These are phyloP conservation scores for Avena atlantica DNA, from an alignment of 176 grass and related monocot genomes.

Conservation along the genomic window DNA sequence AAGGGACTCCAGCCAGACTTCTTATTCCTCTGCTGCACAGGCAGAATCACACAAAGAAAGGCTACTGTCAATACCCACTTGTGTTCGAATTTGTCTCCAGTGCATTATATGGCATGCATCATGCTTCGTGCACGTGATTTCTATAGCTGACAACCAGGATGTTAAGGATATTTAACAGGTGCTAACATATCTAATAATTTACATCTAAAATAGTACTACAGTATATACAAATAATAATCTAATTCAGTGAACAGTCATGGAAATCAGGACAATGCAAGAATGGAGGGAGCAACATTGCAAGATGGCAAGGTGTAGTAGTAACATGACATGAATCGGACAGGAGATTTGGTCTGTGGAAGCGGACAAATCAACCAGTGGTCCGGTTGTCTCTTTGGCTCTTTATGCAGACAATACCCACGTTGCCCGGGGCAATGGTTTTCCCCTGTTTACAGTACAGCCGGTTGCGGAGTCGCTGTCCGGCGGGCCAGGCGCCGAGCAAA, in stretches of 20 bases:
- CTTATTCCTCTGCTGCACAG: conserved; percentile 47
- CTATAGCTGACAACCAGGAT: neutral
- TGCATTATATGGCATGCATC: conserved; percentile 14
- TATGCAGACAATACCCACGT: conserved; percentile 50
- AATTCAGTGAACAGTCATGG: neutral
- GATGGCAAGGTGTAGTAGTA: neutral
- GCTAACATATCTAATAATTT: neutral
- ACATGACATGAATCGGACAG: conserved; percentile 39
- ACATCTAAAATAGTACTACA: too few species aligned
- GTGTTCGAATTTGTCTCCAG: conserved; percentile 1
- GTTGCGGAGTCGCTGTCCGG: conserved; percentile 40
- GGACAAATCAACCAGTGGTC: conserved; percentile 13
- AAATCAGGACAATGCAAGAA: neutral
- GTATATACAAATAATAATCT: neutral
- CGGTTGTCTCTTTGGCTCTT: conserved; percentile 42
- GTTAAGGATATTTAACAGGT: conserved; percentile 11
- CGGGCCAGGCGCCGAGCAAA: neutral
- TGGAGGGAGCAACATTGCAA: conserved; percentile 27
- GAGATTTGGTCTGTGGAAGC: conserved; percentile 36
- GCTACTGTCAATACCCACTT: neutral
- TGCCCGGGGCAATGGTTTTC: conserved; percentile 24
- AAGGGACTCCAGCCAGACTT: conserved; percentile 62
- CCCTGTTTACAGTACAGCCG: conserved; percentile 19
- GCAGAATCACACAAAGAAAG: neutral
- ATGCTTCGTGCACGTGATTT: conserved; percentile 40